These are phyloP conservation scores for Mycosarcoma maydis DNA, from an alignment of 1,284 basidiomycete genomes.

Conservation along the genomic window DNA sequence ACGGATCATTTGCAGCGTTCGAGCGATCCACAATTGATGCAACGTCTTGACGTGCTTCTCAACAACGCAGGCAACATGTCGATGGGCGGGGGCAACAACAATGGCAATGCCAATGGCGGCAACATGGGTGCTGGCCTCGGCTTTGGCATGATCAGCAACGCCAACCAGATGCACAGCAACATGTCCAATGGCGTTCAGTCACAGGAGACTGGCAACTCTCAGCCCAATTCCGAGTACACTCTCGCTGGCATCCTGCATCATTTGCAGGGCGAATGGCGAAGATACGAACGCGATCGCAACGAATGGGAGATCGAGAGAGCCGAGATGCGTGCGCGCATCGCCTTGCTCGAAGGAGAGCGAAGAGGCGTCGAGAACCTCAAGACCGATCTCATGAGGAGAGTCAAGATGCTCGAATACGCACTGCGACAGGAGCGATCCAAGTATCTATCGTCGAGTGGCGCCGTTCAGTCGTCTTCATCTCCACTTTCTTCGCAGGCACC, in stretches of 20 bases:
- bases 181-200: constrained; percentile 47
- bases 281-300: constrained; percentile 91
- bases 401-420: constrained; percentile 94
- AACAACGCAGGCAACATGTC: constrained; percentile 47
- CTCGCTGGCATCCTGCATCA: constrained; percentile 95
- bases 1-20: not conserved
- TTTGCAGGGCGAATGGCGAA: constrained; percentile 95
- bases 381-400: constrained; percentile 90
- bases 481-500: constrained; percentile 34
- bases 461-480: constrained; percentile 19
- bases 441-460: constrained; percentile 34
- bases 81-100: constrained; percentile 29
- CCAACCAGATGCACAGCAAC: constrained; percentile 40
- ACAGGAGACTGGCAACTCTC: constrained; percentile 38
- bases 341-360: constrained; percentile 94
- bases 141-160: constrained; percentile 39
- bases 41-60: constrained; percentile 34
- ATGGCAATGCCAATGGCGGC: constrained; percentile 30
- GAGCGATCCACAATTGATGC: not conserved
- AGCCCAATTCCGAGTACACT: constrained; percentile 69
- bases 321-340: constrained; percentile 97
- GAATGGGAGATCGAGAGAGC: constrained; percentile 99
- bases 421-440: constrained; percentile 78
- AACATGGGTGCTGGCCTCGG: constrained; percentile 34
- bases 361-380: constrained; percentile 96